phyloP scores from a whole-genome alignment of 2,329 filamentous ascomycete species.

The Daldinia sp. region DNA sequence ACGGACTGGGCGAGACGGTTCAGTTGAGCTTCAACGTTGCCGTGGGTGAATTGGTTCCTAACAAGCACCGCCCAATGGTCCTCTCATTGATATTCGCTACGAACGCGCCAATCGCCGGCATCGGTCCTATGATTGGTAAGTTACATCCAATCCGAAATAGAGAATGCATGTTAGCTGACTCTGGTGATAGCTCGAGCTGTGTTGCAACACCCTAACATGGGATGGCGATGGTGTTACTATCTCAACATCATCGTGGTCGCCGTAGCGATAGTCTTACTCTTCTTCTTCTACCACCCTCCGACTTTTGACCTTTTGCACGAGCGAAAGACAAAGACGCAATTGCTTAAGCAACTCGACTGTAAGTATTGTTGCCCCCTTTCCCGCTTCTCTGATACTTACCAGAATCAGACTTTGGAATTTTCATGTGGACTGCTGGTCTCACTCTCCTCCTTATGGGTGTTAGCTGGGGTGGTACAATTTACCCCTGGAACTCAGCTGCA shows the following conservation, averaged over 20 bases:
- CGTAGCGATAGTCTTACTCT: conserved; percentile 52
- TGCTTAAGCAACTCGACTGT: conserved; percentile 56
- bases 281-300: conserved; percentile 58
- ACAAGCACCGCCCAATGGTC: conserved; percentile 56
- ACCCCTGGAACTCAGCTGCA: conserved; percentile 58
- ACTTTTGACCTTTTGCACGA: conserved; percentile 56
- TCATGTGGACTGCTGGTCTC: conserved; percentile 60
- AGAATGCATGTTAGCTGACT: not conserved
- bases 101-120: conserved; percentile 52
- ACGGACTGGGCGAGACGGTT: conserved; percentile 54
- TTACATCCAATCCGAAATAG: not conserved
- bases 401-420: conserved; percentile 55
- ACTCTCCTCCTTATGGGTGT: conserved; percentile 61
- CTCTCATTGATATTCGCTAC: conserved; percentile 53
- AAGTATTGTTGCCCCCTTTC: not conserved
- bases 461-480: conserved; percentile 58
- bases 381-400: not conserved
- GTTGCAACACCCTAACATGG: conserved; percentile 52
- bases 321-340: conserved; percentile 52
- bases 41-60: conserved; percentile 57
- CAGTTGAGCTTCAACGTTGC: conserved; percentile 56
- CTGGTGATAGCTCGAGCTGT: conserved; percentile 51
- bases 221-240: conserved; percentile 58
- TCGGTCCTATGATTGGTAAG: conserved; percentile 54
- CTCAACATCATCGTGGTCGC: conserved; percentile 56